Evolutionary conservation across 2,329 filamentous ascomycete genomes (phyloP).

Genomic region (Dryadomyces sulphureus): DNA sequence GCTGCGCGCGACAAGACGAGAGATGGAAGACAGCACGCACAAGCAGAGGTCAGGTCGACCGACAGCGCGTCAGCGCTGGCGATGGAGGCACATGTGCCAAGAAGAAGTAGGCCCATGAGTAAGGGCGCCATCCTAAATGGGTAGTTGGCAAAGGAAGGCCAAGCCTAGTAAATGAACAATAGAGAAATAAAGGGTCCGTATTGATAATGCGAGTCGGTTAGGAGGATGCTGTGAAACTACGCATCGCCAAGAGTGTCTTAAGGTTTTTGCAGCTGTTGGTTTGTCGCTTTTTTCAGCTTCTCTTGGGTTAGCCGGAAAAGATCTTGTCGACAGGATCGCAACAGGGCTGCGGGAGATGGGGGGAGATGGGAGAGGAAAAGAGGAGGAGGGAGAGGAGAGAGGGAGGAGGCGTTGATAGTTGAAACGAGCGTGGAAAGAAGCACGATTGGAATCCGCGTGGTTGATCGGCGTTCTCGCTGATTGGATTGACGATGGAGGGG

Average conservation of each 20-base stretch:
- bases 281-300: too few species aligned
- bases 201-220: not conserved
- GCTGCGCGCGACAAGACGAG: not conserved
- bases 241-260: not conserved
- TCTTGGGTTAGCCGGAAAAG: too few species aligned
- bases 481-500: not conserved
- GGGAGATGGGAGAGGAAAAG: not conserved
- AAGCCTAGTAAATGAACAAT: not conserved
- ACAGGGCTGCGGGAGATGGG: not conserved
- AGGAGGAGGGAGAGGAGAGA: not conserved
- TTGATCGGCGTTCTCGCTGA: too few species aligned
- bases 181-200: too few species aligned
- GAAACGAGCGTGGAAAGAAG: not conserved
- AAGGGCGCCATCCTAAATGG: not conserved
- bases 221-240: not conserved
- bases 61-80: constrained; percentile 6
- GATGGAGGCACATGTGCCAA: constrained; percentile 7
- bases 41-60: constrained; percentile 7
- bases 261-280: not conserved
- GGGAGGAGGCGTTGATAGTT: too few species aligned
- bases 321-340: too few species aligned
- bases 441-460: not conserved
- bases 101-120: not conserved
- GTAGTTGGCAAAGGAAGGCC: not conserved
- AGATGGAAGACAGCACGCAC: constrained; percentile 1